Conservation (phyloP, 768 basidiomycete species). For the Suillus variegatus region DNA sequence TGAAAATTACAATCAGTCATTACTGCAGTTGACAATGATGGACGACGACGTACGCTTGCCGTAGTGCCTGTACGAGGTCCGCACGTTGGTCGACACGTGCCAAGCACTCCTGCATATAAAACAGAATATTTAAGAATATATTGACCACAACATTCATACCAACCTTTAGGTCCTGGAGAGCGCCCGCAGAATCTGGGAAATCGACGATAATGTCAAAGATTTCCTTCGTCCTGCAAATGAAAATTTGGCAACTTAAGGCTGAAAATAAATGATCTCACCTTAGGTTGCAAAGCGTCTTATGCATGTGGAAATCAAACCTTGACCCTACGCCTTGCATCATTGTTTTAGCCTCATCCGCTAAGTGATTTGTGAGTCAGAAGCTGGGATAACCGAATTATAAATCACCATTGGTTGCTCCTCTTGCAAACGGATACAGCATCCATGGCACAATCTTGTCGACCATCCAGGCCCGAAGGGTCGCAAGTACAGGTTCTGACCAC, state of each 20-base stretch:
- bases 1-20: conserved; percentile 31
- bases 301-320: conserved; percentile 90
- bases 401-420: conserved; percentile 57
- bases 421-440: conserved; percentile 81
- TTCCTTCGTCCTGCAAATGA: conserved; percentile 60
- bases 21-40: neutral
- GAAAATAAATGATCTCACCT: conserved; percentile 50
- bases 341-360: conserved; percentile 69
- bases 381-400: conserved; percentile 7
- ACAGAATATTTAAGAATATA: neutral
- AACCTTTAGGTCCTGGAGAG: conserved; percentile 85
- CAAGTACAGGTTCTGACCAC: conserved; percentile 70
- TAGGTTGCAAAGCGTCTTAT: conserved; percentile 86
- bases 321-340: conserved; percentile 79
- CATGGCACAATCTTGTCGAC: conserved; percentile 76
- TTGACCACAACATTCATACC: conserved; percentile 5
- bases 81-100: conserved; percentile 80
- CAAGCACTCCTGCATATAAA: conserved; percentile 61
- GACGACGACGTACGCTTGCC: conserved; percentile 60
- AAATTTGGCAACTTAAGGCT: neutral
- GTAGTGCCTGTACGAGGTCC: conserved; percentile 72
- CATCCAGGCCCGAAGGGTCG: conserved; percentile 73
- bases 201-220: conserved; percentile 97
- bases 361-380: conserved; percentile 11
- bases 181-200: conserved; percentile 84